A percentile compares a stretch with the other conserved stretches of the same genome.
Evolutionary conservation across 768 basidiomycete genomes (phyloP).

Genomic region (Hericium coralloides): DNA sequence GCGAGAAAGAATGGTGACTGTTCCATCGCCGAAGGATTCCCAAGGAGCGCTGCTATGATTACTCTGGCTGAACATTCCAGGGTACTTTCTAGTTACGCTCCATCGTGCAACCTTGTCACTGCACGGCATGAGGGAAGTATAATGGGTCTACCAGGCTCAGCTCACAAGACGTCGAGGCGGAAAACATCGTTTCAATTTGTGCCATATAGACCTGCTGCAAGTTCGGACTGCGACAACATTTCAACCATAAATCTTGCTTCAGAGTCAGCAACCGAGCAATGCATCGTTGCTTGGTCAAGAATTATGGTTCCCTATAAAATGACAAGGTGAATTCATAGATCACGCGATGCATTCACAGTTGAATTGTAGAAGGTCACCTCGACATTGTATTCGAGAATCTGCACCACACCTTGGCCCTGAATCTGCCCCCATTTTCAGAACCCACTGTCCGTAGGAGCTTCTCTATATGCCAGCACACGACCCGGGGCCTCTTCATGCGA

Average conservation of each 20-base stretch:
- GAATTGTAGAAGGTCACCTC: conserved; percentile 69
- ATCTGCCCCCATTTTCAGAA: conserved; percentile 42
- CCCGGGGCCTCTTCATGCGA: conserved; percentile 92
- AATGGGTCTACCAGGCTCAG: conserved; percentile 91
- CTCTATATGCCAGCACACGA: conserved; percentile 71
- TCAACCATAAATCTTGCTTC: conserved; percentile 68
- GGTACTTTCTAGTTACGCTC: conserved; percentile 74
- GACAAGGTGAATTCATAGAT: background rate
- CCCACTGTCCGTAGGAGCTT: conserved; percentile 34
- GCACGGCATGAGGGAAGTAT: conserved; percentile 85
- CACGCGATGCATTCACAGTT: conserved; percentile 19
- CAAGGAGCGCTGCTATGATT: conserved; percentile 40
- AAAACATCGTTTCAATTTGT: conserved; percentile 79
- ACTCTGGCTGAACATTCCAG: conserved; percentile 55
- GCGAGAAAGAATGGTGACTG: too few relatives aligned
- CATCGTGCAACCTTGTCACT: conserved; percentile 91
- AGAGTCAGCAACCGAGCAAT: conserved; percentile 73
- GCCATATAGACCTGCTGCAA: conserved; percentile 33
- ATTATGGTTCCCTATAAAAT: background rate
- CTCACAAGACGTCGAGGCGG: conserved; percentile 69
- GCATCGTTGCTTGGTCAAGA: conserved; percentile 70
- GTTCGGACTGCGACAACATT: conserved; percentile 28
- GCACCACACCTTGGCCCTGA: conserved; percentile 29
- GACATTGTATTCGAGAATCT: conserved; percentile 37
- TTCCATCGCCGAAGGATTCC: conserved; percentile 36